Evolutionary conservation across 768 basidiomycete species (phyloP).

Genomic region (Hericium coralloides): DNA sequence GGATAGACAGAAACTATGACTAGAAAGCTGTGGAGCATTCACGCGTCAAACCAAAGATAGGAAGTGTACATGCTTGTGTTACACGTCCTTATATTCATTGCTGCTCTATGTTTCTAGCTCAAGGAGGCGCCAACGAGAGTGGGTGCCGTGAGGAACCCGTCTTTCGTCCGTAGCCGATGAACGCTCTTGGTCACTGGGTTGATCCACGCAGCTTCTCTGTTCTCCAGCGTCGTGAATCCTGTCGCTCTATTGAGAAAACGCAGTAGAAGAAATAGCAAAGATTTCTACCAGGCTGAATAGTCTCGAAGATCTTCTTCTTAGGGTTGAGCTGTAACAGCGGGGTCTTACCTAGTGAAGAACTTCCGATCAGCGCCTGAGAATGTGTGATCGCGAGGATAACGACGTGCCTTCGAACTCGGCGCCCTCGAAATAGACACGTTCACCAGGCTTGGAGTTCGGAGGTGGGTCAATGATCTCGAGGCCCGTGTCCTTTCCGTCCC

Average conservation of each 20-base stretch:
- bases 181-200: slow-evolving; percentile 70
- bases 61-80: too few relatives aligned
- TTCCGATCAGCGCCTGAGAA: not conserved
- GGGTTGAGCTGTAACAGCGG: slow-evolving; percentile 88
- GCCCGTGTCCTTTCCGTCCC: slow-evolving; percentile 82
- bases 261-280: slow-evolving; percentile 1
- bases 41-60: too few relatives aligned
- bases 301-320: slow-evolving; percentile 99
- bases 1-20: too few relatives aligned
- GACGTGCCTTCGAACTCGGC: slow-evolving; percentile 69
- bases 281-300: slow-evolving; percentile 78
- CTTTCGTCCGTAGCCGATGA: slow-evolving; percentile 80
- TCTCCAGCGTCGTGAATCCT: slow-evolving; percentile 87
- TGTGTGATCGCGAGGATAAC: not conserved
- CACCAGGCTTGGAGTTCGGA: slow-evolving; percentile 77
- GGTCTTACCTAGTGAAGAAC: slow-evolving; percentile 34
- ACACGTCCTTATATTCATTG: too few relatives aligned
- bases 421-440: slow-evolving; percentile 93
- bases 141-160: slow-evolving; percentile 73
- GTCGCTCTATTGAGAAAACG: not conserved
- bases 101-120: slow-evolving; percentile 30
- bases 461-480: slow-evolving; percentile 92
- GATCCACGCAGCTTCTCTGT: slow-evolving; percentile 87
- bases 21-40: too few relatives aligned
- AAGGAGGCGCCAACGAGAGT: slow-evolving; percentile 86